Evolutionary conservation across 1,139 yeast genomes (phyloP).

Genomic region (Saccharomyces pastorianus): DNA sequence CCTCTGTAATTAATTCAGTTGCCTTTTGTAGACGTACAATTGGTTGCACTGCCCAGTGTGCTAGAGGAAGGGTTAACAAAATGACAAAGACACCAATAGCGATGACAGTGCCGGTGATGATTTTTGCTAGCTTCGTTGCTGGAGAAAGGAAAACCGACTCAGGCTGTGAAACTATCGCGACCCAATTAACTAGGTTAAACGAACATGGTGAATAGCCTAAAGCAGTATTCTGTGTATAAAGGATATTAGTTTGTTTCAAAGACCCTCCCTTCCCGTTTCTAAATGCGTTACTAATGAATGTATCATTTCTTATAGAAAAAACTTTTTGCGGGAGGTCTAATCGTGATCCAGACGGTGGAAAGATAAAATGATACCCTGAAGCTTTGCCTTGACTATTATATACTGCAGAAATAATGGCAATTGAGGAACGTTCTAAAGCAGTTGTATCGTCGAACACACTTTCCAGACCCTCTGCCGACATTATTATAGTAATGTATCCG

Average conservation of each 20-base stretch:
- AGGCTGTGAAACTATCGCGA: conserved; percentile 61
- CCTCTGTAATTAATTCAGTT: conserved; percentile 51
- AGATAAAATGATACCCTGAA: conserved; percentile 35
- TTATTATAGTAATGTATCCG: conserved; percentile 65
- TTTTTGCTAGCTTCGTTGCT: conserved; percentile 50
- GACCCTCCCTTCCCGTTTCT: conserved; percentile 41
- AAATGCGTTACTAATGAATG: conserved; percentile 24
- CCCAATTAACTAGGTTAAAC: conserved; percentile 53
- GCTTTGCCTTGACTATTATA: conserved; percentile 21
- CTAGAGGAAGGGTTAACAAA: conserved; percentile 67
- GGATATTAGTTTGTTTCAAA: conserved; percentile 38
- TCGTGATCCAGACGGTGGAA: conserved; percentile 30
- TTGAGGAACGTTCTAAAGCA: conserved; percentile 37
- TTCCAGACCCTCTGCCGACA: conserved; percentile 48
- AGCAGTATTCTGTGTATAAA: conserved; percentile 44
- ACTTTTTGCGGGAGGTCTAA: conserved; percentile 15
- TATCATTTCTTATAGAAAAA: conserved; percentile 27
- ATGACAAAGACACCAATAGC: conserved; percentile 75
- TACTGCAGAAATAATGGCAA: conserved; percentile 35
- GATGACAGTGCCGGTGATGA: conserved; percentile 69
- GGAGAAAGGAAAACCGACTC: conserved; percentile 56
- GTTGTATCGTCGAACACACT: conserved; percentile 44
- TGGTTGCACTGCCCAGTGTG: conserved; percentile 81
- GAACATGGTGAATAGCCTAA: conserved; percentile 61
- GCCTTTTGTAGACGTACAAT: conserved; percentile 75